Evolutionary conservation across 1,284 basidiomycete genomes (phyloP).

Genomic region (Rhodotorula sp.): DNA sequence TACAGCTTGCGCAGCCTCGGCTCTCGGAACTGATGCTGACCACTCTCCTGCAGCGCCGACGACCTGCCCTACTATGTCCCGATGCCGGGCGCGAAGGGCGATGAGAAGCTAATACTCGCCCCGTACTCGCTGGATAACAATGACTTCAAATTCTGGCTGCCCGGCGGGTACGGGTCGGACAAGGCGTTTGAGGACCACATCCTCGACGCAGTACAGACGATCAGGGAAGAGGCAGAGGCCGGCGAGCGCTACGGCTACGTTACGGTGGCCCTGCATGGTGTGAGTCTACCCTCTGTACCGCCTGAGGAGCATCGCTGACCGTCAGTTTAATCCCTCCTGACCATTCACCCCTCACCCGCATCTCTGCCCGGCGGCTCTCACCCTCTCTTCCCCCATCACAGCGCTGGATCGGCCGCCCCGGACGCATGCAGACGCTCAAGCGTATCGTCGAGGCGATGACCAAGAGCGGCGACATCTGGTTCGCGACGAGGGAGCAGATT

Average conservation of each 20-base stretch:
- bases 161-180: constrained; percentile 43
- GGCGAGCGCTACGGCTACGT: constrained; percentile 7
- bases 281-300: constrained; percentile 7
- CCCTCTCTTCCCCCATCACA: neutral
- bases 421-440: constrained; percentile 51
- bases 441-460: constrained; percentile 49
- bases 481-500: constrained; percentile 53
- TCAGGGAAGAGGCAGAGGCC: constrained; percentile 8
- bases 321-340: constrained; percentile 17
- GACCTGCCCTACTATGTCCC: constrained; percentile 47
- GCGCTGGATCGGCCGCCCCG: constrained; percentile 50
- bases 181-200: constrained; percentile 47
- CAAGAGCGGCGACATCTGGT: constrained; percentile 50
- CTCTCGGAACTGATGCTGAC: neutral
- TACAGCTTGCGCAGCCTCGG: too few relatives aligned
- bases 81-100: constrained; percentile 37
- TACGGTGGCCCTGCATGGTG: neutral
- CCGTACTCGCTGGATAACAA: constrained; percentile 40
- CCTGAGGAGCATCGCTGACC: neutral
- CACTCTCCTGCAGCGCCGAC: constrained; percentile 45
- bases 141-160: constrained; percentile 47
- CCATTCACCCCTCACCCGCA: too few relatives aligned
- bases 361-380: too few relatives aligned
- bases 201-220: constrained; percentile 43
- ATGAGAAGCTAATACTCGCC: constrained; percentile 41